Conservation (phyloP, 805 yeast genomes). For the Suhomyces pyralidae region DNA sequence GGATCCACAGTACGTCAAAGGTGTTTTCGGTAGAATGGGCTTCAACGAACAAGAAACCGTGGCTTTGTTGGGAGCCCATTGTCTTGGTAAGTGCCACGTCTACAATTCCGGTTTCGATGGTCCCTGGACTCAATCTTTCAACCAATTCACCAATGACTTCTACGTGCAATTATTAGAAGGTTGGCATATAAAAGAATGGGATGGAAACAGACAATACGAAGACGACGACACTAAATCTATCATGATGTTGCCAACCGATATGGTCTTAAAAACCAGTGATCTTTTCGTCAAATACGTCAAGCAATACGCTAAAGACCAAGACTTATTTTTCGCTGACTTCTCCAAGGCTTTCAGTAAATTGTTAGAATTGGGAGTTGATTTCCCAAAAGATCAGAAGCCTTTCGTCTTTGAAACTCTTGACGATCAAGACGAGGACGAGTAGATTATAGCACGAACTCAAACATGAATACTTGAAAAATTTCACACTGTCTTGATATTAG, state of each 20-base stretch:
- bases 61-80: constrained; percentile 43
- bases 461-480: not conserved
- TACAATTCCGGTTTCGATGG: constrained; percentile 40
- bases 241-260: constrained; percentile 63
- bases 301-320: constrained; percentile 49
- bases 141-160: constrained; percentile 42
- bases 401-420: constrained; percentile 63
- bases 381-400: constrained; percentile 48
- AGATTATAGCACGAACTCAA: no score
- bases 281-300: constrained; percentile 45
- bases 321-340: constrained; percentile 48
- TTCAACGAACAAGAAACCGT: constrained; percentile 38
- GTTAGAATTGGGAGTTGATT: constrained; percentile 45
- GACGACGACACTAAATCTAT: constrained; percentile 35
- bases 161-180: constrained; percentile 40
- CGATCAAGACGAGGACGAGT: constrained; percentile 46
- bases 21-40: constrained; percentile 46
- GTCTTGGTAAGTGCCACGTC: constrained; percentile 39
- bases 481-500: not conserved
- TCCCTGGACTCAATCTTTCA: constrained; percentile 40
- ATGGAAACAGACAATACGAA: constrained; percentile 40
- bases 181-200: constrained; percentile 51
- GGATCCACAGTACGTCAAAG: constrained; percentile 44
- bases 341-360: constrained; percentile 44
- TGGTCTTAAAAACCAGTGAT: constrained; percentile 48